phyloP scores from a whole-genome alignment of 306 rosid genomes.

The Vachellia collinsii region DNA sequence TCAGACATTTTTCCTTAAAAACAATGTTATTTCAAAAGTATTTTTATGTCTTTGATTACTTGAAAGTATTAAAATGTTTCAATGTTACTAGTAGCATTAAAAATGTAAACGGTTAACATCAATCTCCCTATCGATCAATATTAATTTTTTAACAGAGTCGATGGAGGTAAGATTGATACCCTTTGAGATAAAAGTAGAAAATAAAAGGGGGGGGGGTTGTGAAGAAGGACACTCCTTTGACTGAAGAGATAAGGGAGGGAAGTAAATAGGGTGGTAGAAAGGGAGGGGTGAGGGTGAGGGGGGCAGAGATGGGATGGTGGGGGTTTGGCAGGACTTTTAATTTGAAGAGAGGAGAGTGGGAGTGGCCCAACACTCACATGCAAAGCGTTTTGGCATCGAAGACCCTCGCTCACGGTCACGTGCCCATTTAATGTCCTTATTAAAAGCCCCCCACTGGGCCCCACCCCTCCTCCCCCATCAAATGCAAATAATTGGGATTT shows the following conservation, averaged over 20 bases:
- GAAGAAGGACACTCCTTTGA: too few species aligned
- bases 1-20: too few species aligned
- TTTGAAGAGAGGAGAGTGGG: background rate
- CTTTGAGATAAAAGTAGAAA: too few species aligned
- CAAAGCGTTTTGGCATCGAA: constrained; percentile 55
- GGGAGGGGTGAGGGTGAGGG: background rate
- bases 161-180: too few species aligned
- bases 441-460: constrained; percentile 46
- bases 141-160: too few species aligned
- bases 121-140: too few species aligned
- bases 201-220: too few species aligned
- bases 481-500: background rate
- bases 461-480: constrained; percentile 12
- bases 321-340: background rate
- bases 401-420: constrained; percentile 61
- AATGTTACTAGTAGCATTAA: too few species aligned
- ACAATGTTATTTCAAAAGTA: too few species aligned
- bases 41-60: too few species aligned
- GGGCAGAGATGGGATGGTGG: background rate
- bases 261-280: background rate
- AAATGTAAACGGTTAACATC: too few species aligned
- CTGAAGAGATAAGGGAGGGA: background rate
- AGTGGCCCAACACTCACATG: constrained; percentile 76
- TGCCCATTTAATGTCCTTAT: constrained; percentile 64
- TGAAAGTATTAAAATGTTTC: too few species aligned